A percentile compares a stretch with the other conserved stretches of the same genome.
Conservation (phyloP, 192 early-diverging fungal species). For the Coemansia sp. region DNA sequence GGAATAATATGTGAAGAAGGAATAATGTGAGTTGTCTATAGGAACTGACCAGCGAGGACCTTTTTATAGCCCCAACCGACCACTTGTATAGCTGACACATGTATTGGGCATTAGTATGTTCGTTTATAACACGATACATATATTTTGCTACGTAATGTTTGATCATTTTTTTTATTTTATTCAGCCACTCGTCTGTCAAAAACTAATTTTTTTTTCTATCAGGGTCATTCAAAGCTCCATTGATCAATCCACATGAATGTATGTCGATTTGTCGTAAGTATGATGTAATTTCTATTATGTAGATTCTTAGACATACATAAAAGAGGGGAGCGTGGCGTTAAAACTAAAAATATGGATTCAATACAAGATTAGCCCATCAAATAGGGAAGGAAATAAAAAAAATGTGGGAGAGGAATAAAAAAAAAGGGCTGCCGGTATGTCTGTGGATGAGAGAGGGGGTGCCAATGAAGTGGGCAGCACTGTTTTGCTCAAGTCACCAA, state of each 20-base stretch:
- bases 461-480: too few species aligned
- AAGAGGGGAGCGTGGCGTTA: not conserved
- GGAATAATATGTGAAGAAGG: not conserved
- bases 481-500: too few species aligned
- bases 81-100: not conserved
- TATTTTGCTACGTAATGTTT: not conserved
- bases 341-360: not conserved
- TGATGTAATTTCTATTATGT: not conserved
- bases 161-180: not conserved
- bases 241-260: not conserved
- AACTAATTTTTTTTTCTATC: not conserved
- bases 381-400: too few species aligned
- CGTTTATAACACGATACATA: too few species aligned
- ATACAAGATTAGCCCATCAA: not conserved
- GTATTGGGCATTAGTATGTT: not conserved
- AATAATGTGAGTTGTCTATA: not conserved
- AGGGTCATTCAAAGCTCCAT: not conserved
- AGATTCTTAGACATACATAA: not conserved
- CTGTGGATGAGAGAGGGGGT: too few species aligned
- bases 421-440: too few species aligned
- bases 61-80: not conserved
- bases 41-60: not conserved
- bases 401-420: too few species aligned
- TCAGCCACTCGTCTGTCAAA: not conserved
- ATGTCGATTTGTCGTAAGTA: not conserved